Evolutionary conservation across 2,329 filamentous ascomycete species (phyloP).

Genomic region (Bipolaris gigantea): DNA sequence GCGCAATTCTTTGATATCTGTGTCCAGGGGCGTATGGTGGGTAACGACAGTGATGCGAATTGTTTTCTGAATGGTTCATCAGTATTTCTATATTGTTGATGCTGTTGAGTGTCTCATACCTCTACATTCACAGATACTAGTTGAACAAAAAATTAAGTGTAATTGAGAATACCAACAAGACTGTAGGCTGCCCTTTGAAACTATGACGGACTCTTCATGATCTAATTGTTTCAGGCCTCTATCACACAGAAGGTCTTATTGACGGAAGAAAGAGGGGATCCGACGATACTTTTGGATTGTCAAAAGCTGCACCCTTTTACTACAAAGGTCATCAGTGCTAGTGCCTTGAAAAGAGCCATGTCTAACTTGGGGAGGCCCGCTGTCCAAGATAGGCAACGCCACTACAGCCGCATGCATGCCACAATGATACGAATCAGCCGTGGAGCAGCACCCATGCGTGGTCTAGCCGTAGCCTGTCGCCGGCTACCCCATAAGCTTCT

Average conservation of each 20-base stretch:
- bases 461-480: background rate
- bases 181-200: background rate
- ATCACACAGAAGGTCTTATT: background rate
- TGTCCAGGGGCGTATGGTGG: background rate
- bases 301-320: constrained; percentile 1
- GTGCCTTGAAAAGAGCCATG: background rate
- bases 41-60: background rate
- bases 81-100: background rate
- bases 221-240: background rate
- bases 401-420: constrained; percentile 1
- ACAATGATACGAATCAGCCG: background rate
- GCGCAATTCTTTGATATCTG: background rate
- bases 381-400: background rate
- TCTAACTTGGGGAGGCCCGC: background rate
- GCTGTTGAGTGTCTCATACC: background rate
- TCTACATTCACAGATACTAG: background rate
- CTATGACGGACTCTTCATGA: background rate
- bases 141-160: background rate
- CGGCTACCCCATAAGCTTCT: background rate
- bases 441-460: background rate
- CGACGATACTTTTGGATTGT: background rate
- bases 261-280: background rate
- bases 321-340: background rate
- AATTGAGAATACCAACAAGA: background rate
- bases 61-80: background rate